Evolutionary conservation across 2,329 filamentous ascomycete genomes (phyloP).

Genomic region (Phaeosphaeria sp.): DNA sequence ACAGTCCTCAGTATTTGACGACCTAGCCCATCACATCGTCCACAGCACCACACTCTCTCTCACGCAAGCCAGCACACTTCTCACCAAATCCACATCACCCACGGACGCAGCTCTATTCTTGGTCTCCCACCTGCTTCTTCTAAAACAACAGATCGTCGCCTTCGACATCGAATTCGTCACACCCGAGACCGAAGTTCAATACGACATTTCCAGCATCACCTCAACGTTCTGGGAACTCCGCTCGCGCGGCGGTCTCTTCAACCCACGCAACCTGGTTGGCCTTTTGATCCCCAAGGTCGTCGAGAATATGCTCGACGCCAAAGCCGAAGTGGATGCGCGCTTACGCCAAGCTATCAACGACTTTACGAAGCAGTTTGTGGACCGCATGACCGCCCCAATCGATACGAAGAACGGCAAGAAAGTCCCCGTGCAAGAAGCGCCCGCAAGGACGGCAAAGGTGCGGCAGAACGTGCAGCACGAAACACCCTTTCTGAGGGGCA

Average conservation of each 20-base stretch:
- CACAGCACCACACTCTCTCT: slow-evolving; percentile 88
- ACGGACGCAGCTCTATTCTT: slow-evolving; percentile 89
- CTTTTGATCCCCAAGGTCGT: slow-evolving; percentile 70
- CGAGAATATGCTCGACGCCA: slow-evolving; percentile 75
- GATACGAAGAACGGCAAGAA: slow-evolving; percentile 37
- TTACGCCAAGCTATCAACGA: slow-evolving; percentile 70
- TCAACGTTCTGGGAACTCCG: slow-evolving; percentile 73
- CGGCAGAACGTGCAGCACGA: slow-evolving; percentile 65
- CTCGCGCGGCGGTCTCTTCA: slow-evolving; percentile 70
- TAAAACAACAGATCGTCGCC: slow-evolving; percentile 95
- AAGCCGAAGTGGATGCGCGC: slow-evolving; percentile 70
- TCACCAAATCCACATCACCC: slow-evolving; percentile 68
- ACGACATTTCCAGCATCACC: slow-evolving; percentile 71
- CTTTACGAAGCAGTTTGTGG: slow-evolving; percentile 66
- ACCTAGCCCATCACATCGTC: slow-evolving; percentile 81
- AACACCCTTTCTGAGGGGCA: slow-evolving; percentile 61
- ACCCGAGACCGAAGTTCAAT: slow-evolving; percentile 64
- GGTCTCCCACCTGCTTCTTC: slow-evolving; percentile 89
- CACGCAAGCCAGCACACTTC: slow-evolving; percentile 74
- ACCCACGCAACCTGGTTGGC: slow-evolving; percentile 67
- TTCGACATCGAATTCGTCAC: slow-evolving; percentile 86
- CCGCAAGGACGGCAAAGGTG: slow-evolving; percentile 52
- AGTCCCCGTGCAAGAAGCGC: slow-evolving; percentile 31
- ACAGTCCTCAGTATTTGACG: slow-evolving; percentile 72
- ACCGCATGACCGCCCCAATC: slow-evolving; percentile 61